Conservation (phyloP, 495 filamentous ascomycete species). For the Hyaloscypha hepaticicola region DNA sequence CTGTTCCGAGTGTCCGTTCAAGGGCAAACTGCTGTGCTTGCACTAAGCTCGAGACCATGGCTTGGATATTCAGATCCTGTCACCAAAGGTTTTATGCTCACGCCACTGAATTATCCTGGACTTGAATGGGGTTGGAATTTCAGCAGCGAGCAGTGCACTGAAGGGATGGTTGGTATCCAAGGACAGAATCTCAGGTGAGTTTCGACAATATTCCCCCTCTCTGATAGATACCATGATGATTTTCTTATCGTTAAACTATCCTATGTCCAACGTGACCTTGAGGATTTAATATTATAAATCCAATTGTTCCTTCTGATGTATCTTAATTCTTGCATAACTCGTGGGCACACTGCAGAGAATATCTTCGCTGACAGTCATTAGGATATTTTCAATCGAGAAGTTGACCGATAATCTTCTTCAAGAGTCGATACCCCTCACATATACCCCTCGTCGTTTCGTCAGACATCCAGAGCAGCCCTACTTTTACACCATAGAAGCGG, state of each 20-base stretch:
- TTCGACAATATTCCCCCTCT: constrained; percentile 19
- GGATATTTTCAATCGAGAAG: constrained; percentile 89
- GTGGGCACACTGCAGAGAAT: constrained; percentile 1
- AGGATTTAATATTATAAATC: constrained; percentile 56
- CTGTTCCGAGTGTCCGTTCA: constrained; percentile 85
- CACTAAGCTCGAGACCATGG: constrained; percentile 88
- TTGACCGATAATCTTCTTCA: constrained; percentile 84
- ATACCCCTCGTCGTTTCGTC: constrained; percentile 85
- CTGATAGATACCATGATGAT: constrained; percentile 65
- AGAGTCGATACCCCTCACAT: constrained; percentile 82
- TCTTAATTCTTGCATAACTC: constrained; percentile 17
- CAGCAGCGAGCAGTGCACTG: constrained; percentile 85
- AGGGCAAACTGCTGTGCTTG: constrained; percentile 82
- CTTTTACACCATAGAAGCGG: constrained; percentile 92
- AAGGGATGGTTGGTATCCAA: constrained; percentile 96
- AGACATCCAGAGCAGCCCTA: constrained; percentile 83
- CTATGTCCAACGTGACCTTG: constrained; percentile 42
- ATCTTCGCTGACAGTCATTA: constrained; percentile 42
- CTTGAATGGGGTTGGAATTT: constrained; percentile 96
- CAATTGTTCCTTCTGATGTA: constrained; percentile 74
- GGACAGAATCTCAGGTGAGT: constrained; percentile 84
- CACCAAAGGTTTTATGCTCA: constrained; percentile 84
- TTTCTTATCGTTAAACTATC: constrained; percentile 41
- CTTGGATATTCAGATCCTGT: constrained; percentile 84
- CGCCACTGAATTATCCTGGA: constrained; percentile 81